phyloP scores from a whole-genome alignment of 2,329 filamentous ascomycete species.

The Alternaria atra region DNA sequence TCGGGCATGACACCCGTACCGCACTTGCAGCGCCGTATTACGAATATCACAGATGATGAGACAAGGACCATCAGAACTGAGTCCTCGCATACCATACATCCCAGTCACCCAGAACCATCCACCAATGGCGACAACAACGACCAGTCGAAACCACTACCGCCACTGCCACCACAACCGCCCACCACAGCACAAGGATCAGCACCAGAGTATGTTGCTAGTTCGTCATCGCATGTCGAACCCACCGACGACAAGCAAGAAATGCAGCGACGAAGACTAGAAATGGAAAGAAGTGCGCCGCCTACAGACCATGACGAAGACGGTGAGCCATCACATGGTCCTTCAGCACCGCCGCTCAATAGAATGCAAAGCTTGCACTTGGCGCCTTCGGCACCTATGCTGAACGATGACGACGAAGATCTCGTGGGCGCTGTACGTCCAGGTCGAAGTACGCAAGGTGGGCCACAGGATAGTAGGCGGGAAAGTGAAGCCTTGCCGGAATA shows the following conservation, averaged over 20 bases:
- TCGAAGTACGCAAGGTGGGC: conserved; percentile 16
- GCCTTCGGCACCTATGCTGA: conserved; percentile 44
- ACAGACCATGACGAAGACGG: conserved; percentile 34
- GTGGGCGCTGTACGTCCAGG: conserved; percentile 39
- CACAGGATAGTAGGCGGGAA: conserved; percentile 16
- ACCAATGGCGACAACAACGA: conserved; percentile 17
- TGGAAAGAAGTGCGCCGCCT: conserved; percentile 54
- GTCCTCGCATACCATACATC: conserved; percentile 39
- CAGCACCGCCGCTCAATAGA: conserved; percentile 25
- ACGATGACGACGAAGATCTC: conserved; percentile 47
- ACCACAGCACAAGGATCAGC: conserved; percentile 25
- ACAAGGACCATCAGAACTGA: conserved; percentile 25
- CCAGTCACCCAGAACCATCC: conserved; percentile 8
- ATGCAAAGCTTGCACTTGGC: conserved; percentile 25
- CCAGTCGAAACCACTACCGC: conserved; percentile 30
- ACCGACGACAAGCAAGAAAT: conserved; percentile 83
- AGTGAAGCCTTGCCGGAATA: conserved; percentile 46
- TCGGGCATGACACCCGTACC: conserved; percentile 15
- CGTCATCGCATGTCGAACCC: conserved; percentile 47
- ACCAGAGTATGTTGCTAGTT: conserved; percentile 39
- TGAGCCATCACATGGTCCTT: conserved; percentile 26
- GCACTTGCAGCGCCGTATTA: conserved; percentile 26
- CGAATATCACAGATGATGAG: conserved; percentile 23
- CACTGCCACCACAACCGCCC: conserved; percentile 30
- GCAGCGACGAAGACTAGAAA: conserved; percentile 59